A percentile compares a stretch with the other conserved stretches of the same genome.
These are phyloP conservation scores for Lasiosphaeriaceae sp. DNA, from an alignment of 495 filamentous ascomycete genomes.

Conservation along the genomic window DNA sequence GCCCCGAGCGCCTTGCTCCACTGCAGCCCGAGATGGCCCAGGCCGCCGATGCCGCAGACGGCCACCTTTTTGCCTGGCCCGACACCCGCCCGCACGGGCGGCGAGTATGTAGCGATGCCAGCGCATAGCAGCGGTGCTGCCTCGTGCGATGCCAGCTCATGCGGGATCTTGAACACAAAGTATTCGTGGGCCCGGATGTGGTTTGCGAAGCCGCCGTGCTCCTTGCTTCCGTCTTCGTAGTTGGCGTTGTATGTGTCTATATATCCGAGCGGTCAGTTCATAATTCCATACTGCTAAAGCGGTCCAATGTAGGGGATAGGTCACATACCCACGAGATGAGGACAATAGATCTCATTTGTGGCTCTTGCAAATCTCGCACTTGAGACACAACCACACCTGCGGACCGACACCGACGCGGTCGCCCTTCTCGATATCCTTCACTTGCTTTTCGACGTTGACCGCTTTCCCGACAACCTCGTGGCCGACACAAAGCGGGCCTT, in stretches of 20 bases:
- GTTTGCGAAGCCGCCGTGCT: constrained; percentile 36
- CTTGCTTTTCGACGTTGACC: constrained; percentile 57
- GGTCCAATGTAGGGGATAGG: neutral
- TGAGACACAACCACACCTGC: constrained; percentile 69
- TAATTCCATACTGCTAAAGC: neutral
- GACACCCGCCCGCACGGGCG: constrained; percentile 57
- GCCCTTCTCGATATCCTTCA: constrained; percentile 57
- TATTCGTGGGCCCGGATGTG: constrained; percentile 75
- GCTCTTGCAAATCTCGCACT: constrained; percentile 38
- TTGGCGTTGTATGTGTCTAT: constrained; percentile 31
- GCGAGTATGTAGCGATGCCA: constrained; percentile 68
- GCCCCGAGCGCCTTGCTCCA: constrained; percentile 64
- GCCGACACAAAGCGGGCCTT: constrained; percentile 67
- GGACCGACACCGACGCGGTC: constrained; percentile 79
- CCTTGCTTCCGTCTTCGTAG: constrained; percentile 26
- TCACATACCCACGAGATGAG: constrained; percentile 45
- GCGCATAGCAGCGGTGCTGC: constrained; percentile 81
- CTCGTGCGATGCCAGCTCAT: constrained; percentile 54
- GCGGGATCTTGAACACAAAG: constrained; percentile 73
- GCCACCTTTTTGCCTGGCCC: constrained; percentile 68
- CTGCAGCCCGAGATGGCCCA: constrained; percentile 64
- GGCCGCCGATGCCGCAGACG: constrained; percentile 67
- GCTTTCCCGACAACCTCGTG: constrained; percentile 73
- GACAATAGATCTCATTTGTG: constrained; percentile 79
- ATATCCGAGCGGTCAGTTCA: neutral